Evolutionary conservation across 768 basidiomycete genomes (phyloP), one percentile per base, ranked within the genome.

Genomic region (Cyclocybe aegerita): DNA sequence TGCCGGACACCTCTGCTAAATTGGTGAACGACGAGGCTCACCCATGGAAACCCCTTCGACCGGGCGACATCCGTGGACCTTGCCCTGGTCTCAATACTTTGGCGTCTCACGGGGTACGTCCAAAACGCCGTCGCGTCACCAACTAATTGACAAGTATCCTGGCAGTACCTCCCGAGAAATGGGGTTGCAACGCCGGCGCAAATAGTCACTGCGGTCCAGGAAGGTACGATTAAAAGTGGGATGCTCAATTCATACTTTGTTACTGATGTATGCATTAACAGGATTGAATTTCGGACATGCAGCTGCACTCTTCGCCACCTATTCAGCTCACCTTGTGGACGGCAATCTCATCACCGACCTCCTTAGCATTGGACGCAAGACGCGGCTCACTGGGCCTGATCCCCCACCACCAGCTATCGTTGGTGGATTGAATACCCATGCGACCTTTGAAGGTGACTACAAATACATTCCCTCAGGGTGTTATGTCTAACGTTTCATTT

Each of bases 41-140:
- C 37, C 59, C 59, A 8, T 60, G 52, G 54, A 55, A 45, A 17
- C 57, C 59, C 11, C 41, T 52, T 10, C 17, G 43, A 39, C 45
- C 43, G 5, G 46, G 40, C 0, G 57, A 54, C 35, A 59, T 57
- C 30, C 55, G 55, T n/a, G 56, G 55, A 2, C 56, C 55, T 30
- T 57, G 56, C 14, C 60, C 60, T 14, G 60, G 57, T 12, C 48
- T 61, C 29, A 61, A 61, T 43, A 61, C 60, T 16, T 40, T 61
- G 8, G 60, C 60, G 7, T 58, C 57, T 43, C 60, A 61, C 43
- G 60, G 60, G 32, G 60, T 61, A 44, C 10, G 32, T 48, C 31
- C 33, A 12, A 12, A 7, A n/a, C 15, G 1, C 29, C 23, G 10
- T n/a, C 29, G 16, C 23, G 31, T 34, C 3, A 12, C 14, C 2